These are phyloP conservation scores for Leonotis leonurus DNA, from an alignment of 257 asterid genomes.

Conservation along the genomic window DNA sequence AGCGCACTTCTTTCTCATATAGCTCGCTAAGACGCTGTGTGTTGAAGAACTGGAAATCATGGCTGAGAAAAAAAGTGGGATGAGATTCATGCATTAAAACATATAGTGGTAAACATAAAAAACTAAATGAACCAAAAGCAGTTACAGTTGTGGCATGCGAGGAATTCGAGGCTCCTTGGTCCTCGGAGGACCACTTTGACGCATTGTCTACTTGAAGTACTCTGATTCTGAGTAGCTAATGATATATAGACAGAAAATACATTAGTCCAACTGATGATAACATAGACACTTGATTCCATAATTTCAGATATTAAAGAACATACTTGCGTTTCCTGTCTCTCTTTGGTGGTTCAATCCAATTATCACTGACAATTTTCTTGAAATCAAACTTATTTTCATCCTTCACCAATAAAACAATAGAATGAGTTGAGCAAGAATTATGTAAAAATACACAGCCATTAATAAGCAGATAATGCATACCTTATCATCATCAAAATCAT, in stretches of 20 bases:
- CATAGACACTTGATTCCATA: not conserved
- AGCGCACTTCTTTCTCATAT: constrained; percentile 97
- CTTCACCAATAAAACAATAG: constrained; percentile 29
- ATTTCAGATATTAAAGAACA: constrained; percentile 21
- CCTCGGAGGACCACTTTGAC: constrained; percentile 92
- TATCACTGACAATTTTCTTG: constrained; percentile 91
- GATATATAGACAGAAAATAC: not conserved
- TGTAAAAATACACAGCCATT: not conserved
- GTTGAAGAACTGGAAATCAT: constrained; percentile 96
- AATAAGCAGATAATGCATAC: constrained; percentile 26
- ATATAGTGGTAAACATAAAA: not conserved
- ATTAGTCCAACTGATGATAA: constrained; percentile 1
- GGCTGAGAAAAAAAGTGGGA: constrained; percentile 47
- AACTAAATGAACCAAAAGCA: constrained; percentile 11
- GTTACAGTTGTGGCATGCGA: constrained; percentile 98
- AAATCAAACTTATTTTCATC: constrained; percentile 85
- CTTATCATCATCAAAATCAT: constrained; percentile 94
- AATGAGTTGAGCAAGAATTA: constrained; percentile 4
- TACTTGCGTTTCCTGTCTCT: constrained; percentile 99
- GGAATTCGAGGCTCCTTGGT: constrained; percentile 98
- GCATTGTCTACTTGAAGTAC: constrained; percentile 98
- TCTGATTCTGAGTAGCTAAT: constrained; percentile 83
- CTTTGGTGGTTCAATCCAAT: constrained; percentile 88
- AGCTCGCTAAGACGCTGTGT: constrained; percentile 92
- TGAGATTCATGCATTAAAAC: constrained; percentile 30